Conservation (phyloP, 176 grass and related monocot genomes). For the Triticum aestivum region IWGSC_CS_RefSeq_v2.1 NC_057814.1:56550973-56551472, state of each 20-base stretch:
- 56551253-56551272: conserved; percentile 69
- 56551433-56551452: background rate
- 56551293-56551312: conserved; percentile 73
- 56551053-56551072: too few relatives aligned
- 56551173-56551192: background rate
- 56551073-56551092: background rate
- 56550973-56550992: too few relatives aligned
- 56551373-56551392: background rate
- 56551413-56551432: background rate
- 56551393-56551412: too few relatives aligned
- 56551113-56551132: background rate
- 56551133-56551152: background rate
- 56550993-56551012: too few relatives aligned
- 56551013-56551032: too few relatives aligned
- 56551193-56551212: background rate
- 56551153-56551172: background rate
- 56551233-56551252: conserved; percentile 53
- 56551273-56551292: conserved; percentile 83
- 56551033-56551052: too few relatives aligned
- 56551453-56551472: conserved; percentile 35
- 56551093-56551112: background rate
- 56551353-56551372: background rate
- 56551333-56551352: background rate
- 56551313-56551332: conserved; percentile 50
- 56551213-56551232: conserved; percentile 21